Base-by-base conservation (phyloP, 2,329 filamentous ascomycete genomes). In the Pseudocercospora ulei region DNA sequence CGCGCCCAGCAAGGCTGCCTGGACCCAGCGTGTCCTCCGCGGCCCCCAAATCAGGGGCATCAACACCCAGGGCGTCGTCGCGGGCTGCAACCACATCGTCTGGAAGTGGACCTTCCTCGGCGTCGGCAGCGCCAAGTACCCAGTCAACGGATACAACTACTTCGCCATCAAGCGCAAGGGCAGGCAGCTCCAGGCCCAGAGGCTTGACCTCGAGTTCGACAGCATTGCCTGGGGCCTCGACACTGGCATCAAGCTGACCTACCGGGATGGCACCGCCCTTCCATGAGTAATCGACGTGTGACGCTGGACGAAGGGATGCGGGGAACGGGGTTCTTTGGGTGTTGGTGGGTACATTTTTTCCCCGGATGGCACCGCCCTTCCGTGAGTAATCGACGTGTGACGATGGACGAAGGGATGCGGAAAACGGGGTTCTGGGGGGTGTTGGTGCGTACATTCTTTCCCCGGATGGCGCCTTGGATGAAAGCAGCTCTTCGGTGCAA, bases 51-150 rank as follows among this genome's bases (percentile, higher is more conserved):
- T 7, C 22, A 20, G 18, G 4, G 41, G 41, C 11, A 46, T 47
- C 38, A 30, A 37, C 17, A 47, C 44, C 7, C 19, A 37, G 26
- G 25, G 30, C 12, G 26, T 47, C 25, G 13, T 41, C 17, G 31
- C 38, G 9, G 22, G 28, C 28, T 41, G 44, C 38, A 34, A 40
- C 23, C n/a, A 37, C 24, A 35, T 47, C 20, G 26, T 47, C 37
- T 47, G 44, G 44, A 38, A 35, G 30, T 47, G 44, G 41, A 12
- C 33, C 33, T 44, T 41, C 38, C 22, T 28, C 2, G 37, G 28
- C 13, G 37, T 44, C 18, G 44, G 41, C 8, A 31, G 12, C 17
- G 22, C 16, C 9, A 20, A 38, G 28, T 41, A 38, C 11, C 44
- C 44, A 8, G 38, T 44, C 23, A 27, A 17, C 7, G 44, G 44